Evolutionary conservation across 2,329 filamentous ascomycete genomes (phyloP), one percentile per base, ranked within the genome.

Genomic region (Trichoderma citrinoviride): DNA sequence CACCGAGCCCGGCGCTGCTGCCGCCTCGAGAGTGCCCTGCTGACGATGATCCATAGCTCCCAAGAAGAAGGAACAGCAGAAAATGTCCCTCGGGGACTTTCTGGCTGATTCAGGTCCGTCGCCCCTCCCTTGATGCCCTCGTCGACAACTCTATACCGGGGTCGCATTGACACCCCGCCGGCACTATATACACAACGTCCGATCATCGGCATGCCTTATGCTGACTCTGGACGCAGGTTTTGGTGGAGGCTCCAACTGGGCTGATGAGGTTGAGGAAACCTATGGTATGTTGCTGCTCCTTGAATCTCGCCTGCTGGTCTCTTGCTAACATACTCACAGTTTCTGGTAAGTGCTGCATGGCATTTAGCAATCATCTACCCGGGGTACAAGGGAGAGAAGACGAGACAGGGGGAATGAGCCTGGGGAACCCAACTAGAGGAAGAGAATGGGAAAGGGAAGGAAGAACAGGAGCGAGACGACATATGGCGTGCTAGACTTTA

Each of bases 11-110:
- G 27, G 27, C 29, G 25, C 23, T 53, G 27, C 33, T 49, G 46
- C 23, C 25, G 2, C 23, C 19, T 23, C 5, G 7, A 41, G 44
- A 61, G 41, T 53, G n/a, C 14, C 44, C 50, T 66, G 46, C 68
- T 70, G 60, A 70, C 61, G 7, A 66, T 63, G 57, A 61, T 67
- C 67, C 67, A 75, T 52, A 96, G 93, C 91, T 86, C 94, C 93
- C 72, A 91, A 93, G 79, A 96, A 96, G 84, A 91, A 92, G 83
- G 90, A 96, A 82, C 85, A 87, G 80, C 90, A 96, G 88, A 99
- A 96, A 86, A 94, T 99, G 91, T 92, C 91, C 84, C 89, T 98
- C 77, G 92, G 92, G 85, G 91, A 92, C 81, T 99, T 99, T 87
- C 87, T 99, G 84, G 85, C 86, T 77, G 92, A 97, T 80, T 86